phyloP scores from a whole-genome alignment of 139 green algal species.

The Picochlorum sp. region DNA sequence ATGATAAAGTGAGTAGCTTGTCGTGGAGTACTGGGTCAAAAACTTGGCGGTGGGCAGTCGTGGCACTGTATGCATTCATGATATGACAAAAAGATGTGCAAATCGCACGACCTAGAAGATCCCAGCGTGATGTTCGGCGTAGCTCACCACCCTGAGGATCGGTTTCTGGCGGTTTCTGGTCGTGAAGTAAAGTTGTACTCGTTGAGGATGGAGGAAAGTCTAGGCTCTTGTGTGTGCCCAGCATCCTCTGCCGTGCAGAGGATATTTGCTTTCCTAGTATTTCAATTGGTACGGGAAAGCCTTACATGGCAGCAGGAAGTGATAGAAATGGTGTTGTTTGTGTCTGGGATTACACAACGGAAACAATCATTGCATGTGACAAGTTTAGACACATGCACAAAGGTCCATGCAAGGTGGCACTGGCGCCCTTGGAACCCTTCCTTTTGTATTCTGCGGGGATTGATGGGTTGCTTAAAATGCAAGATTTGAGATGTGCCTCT shows the following conservation, averaged over 20 bases:
- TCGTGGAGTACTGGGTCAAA: constrained; percentile 30
- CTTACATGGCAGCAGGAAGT: constrained; percentile 4
- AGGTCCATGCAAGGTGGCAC: constrained; percentile 3
- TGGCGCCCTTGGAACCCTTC: constrained; percentile 13
- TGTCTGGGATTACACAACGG: constrained; percentile 18
- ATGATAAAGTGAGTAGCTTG: constrained; percentile 12
- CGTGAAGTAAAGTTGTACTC: constrained; percentile 4
- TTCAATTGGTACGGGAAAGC: not conserved
- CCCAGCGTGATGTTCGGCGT: not conserved
- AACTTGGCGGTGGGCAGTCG: constrained; percentile 16
- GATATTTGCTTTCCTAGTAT: constrained; percentile 2
- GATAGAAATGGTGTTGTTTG: constrained; percentile 8
- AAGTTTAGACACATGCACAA: constrained; percentile 5
- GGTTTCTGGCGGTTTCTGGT: constrained; percentile 16
- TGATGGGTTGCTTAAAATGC: constrained; percentile 3
- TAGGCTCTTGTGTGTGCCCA: not conserved
- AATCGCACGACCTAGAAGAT: not conserved
- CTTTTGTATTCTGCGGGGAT: not conserved
- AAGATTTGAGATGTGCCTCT: constrained; percentile 13
- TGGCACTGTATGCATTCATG: constrained; percentile 15
- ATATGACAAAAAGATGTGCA: constrained; percentile 21
- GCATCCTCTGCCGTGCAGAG: not conserved
- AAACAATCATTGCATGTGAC: constrained; percentile 7
- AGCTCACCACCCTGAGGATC: constrained; percentile 23
- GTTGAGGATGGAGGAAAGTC: not conserved